Conservation (phyloP, 2,329 filamentous ascomycete species). For the Alternaria burnsii region DNA sequence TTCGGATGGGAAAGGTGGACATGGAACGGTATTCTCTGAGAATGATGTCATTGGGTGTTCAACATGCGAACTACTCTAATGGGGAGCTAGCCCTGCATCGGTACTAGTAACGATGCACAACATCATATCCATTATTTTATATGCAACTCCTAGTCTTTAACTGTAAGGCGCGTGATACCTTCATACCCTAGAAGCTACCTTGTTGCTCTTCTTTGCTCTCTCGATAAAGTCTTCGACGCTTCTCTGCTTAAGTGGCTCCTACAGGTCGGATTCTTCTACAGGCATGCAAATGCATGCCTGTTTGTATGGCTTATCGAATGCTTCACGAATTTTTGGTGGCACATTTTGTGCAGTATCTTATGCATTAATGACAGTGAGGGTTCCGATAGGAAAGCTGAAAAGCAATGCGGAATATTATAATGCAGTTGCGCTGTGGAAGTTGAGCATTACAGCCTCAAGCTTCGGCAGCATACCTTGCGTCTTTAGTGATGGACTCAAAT, state of each 20-base stretch:
- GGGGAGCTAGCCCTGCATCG: slow-evolving; percentile 1
- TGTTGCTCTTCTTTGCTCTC: neutral
- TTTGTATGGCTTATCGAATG: neutral
- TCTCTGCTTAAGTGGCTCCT: neutral
- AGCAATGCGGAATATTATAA: too few relatives aligned
- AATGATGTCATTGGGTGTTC: slow-evolving; percentile 6
- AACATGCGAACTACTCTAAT: neutral
- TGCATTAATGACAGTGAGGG: rapidly evolving
- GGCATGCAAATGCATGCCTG: neutral
- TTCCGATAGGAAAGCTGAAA: neutral
- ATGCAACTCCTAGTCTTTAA: neutral
- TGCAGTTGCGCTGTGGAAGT: too few relatives aligned
- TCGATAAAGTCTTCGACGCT: rapidly evolving
- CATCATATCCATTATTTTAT: neutral
- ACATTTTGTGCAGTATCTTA: neutral
- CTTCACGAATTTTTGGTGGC: neutral
- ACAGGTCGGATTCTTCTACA: too few relatives aligned
- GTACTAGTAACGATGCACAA: neutral
- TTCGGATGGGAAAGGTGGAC: slow-evolving; percentile 2
- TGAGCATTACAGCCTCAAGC: too few relatives aligned
- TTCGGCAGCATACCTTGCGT: too few relatives aligned
- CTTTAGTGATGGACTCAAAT: too few relatives aligned
- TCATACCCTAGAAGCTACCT: too few relatives aligned
- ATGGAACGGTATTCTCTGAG: neutral
- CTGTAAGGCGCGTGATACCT: neutral